Base-by-base conservation (phyloP, 139 green algal genomes). In the Micractinium sp. region DNA sequence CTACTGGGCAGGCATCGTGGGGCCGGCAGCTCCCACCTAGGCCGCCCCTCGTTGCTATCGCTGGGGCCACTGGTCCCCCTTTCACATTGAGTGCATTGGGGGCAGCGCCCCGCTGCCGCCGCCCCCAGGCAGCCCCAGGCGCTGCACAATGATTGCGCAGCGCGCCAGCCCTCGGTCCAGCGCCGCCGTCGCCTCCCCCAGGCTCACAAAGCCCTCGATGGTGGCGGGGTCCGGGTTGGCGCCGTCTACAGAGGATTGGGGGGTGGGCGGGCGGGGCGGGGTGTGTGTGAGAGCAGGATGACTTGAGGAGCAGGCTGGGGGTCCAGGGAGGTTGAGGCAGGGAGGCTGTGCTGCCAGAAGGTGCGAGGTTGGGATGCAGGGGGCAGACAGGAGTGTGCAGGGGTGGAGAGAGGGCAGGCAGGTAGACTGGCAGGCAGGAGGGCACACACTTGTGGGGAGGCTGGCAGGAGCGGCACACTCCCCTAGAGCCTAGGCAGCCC, bases 141-240 rank as follows among this genome's bases (percentile, higher is more conserved):
- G 36, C 36, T 19, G 12, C 38, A 87, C 66, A 39, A 87, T 39
- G 13, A 35, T 29, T 29, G 71, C 25, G 38, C 83, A 87, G 29
- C 63, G 83, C 16, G 61, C 60, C 47, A 88, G 0, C 19, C 90
- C 86, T n/a, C 74, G 41, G 63, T 89, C 20, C 73, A 91, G 33
- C 23, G 81, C 86, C 13, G 82, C 41, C 41, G 56, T 74, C 19
- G 90, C 90, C 23, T 69, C 33, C 0, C 82, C 86, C 60, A 92
- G 79, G 31, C 76, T 80, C 35, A 92, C 90, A 89, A 89, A 92
- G 22, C 27, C 20, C 3, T 67, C 27, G 39, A 92, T 61, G 0
- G 29, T 2, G 31, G 61, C 85, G 38, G 89, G 85, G 88, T 88
- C 38, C 0, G 66, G 63, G 35, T 66, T 73, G 53, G 39, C 56